phyloP scores from a whole-genome alignment of 2,329 filamentous ascomycete species.

The Hypocreales sp. region DNA sequence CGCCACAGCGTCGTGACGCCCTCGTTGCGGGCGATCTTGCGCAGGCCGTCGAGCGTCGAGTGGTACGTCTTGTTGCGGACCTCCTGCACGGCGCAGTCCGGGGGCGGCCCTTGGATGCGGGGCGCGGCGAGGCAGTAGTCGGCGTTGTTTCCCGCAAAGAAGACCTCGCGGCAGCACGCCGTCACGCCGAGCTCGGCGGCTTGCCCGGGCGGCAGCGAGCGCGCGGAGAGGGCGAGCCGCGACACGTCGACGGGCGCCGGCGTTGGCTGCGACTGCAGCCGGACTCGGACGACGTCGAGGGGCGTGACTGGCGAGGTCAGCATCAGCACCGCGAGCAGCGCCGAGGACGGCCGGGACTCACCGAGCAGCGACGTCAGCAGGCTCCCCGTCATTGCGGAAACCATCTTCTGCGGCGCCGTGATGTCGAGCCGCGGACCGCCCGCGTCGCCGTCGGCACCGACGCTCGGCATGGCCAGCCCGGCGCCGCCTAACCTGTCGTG shows the following conservation, averaged over 20 bases:
- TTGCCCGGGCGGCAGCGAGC: constrained; percentile 54
- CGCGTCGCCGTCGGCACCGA: constrained; percentile 5
- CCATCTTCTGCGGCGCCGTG: constrained; percentile 79
- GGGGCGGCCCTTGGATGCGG: constrained; percentile 31
- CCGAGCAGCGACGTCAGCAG: constrained; percentile 78
- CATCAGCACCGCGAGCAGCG: background rate
- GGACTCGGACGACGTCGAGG: constrained; percentile 89
- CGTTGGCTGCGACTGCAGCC: constrained; percentile 67
- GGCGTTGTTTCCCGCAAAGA: constrained; percentile 79
- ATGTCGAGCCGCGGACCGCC: constrained; percentile 42
- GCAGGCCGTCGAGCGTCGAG: constrained; percentile 79
- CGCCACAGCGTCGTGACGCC: constrained; percentile 79
- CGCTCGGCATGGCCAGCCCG: constrained; percentile 13
- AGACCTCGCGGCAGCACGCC: constrained; percentile 90
- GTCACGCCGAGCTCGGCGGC: constrained; percentile 76
- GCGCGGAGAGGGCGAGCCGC: constrained; percentile 37
- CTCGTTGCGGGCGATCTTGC: constrained; percentile 91
- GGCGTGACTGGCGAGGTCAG: constrained; percentile 55
- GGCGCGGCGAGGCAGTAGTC: constrained; percentile 66
- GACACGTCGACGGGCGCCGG: constrained; percentile 36
- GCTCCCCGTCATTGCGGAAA: constrained; percentile 83
- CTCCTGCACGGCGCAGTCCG: constrained; percentile 77
- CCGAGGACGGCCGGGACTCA: constrained; percentile 25
- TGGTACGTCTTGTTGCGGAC: constrained; percentile 70
- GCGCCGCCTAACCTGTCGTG: constrained; percentile 14